Base-by-base conservation (phyloP, 2,329 filamentous ascomycete genomes). In the Penicillium verrucosum region DNA sequence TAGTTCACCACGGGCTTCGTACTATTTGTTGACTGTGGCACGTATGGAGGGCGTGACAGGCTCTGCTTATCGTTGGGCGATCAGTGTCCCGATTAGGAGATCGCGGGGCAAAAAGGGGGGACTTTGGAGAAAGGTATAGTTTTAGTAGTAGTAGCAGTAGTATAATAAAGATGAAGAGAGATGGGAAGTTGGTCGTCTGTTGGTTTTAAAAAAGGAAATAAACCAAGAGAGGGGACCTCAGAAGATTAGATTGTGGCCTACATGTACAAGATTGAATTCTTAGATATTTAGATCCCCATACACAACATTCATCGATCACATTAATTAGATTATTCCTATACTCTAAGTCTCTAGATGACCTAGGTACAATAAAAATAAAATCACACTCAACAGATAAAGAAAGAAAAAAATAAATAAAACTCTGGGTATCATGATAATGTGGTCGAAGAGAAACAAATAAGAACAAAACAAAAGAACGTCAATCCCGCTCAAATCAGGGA, bases 371-470 rank as follows among this genome's bases (percentile, higher is more conserved):
- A 27, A 18, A 18, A 38, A 21, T 34, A 27, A 18, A 18, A 52
- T 40, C 34, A 34, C 27, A 43, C 9, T 23, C 25, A 54, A 34
- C 11, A 23, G 9, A 53, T 11, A 57, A 46, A 59, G 25, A 45
- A 40, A 30, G 47, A 43, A 48, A 45, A 56, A 54, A 47, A 44
- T 54, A 44, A 48, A 45, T 54, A 55, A 47, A 44, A 54, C 49
- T 58, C 45, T 61, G 64, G 63, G 64, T 65, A 66, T 66, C 64
- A 65, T 58, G 49, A 54, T 49, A 44, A 51, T 54, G 23, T 43
- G 53, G 21, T 32, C 23, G 51, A 48, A 44, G 42, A 41, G 21
- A 54, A 54, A 56, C 40, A 52, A 54, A 30, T 12, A 30, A 30
- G 10, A 29, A 27, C 40, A 52, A 48, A 41, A 29, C 29, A 55